Evolutionary conservation across 108 stramenopile genomes (phyloP), one percentile per base, ranked within the genome.

Genomic region (Cafeteria roenbergensis): DNA sequence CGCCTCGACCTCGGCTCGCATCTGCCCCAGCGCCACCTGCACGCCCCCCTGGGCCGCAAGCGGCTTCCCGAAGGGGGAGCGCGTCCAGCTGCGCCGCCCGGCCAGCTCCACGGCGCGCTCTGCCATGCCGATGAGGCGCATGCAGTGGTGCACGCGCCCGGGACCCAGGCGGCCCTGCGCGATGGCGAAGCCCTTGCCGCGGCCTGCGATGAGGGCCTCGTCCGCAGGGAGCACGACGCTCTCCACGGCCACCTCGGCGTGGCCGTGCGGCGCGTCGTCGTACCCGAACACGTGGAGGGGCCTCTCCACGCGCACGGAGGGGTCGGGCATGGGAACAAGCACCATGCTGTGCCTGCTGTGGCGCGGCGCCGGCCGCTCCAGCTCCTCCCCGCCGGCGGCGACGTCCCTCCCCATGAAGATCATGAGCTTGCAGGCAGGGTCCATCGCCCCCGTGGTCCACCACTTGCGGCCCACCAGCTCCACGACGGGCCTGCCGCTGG

Each of bases 71-170:
- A 88, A 69, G 51, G 67, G 67, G 25, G 54, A 55, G 51, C 72
- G 65, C 33, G 48, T 35, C 35, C 31, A 1, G 29, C 59, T 68
- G 26, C 80, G 69, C 51, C 51, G 25, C 22, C 63, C 32, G 52
- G 55, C 62, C 31, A 62, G 37, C 3, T 71, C 67, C 34, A 80
- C 48, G 25, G 75, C 79, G 12, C 79, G 75, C 51, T 81, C 78
- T 24, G 54, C 57, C 58, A 68, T 56, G 3, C 95, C 95, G 63
- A 94, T 74, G 0, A 88, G 86, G 54, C 95, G 76, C 95, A 97
- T 97, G 79, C 95, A 97, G 75, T 97, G 95, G 82, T 94, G 93
- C 58, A 97, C 87, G 34, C 95, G 83, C 56, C 95, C 95, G 28
- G 95, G 93, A 25, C 95, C 95, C 14, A 97, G 72, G 36, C 95